Base-by-base conservation (phyloP, 140 eudicot species). In the Senecio squalidus region DNA sequence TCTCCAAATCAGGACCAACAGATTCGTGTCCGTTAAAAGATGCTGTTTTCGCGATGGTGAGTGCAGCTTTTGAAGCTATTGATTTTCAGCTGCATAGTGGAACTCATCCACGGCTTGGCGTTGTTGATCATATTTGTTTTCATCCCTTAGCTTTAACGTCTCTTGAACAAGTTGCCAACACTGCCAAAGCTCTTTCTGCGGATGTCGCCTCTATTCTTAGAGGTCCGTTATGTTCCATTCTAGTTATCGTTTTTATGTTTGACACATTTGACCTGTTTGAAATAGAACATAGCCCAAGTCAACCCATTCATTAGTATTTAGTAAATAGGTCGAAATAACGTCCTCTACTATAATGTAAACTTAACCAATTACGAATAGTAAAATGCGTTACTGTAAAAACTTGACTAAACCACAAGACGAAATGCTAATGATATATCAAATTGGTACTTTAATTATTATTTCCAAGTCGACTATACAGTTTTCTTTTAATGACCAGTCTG, bases 71-170 rank as follows among this genome's bases (percentile, higher is more conserved):
- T 22, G 84, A 77, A 54, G 58, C 78, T 71, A 71, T 92, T 75
- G 92, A 92, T 70, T 75, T 87, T 56, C 75, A 75, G 28, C 18
- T 9, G 63, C 98, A 92, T 64, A 39, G 73, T 46, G 98, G 98
- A 66, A 87, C 61, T 39, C 98, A 92, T 73, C 96, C 98, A 6
- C 76, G 98, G 43, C 92, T 92, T 63, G 98, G 98, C 47, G 96
- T 81, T 16, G 95, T 92, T 57, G 98, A 92, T 68, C 98, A 92
- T 61, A 71, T 87, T 1, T 92, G 98, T 60, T 92, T 92, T 57
- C 93, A 81, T 61, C 96, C 98, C 0, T 68, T 92, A 46, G 83
- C 47, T 59, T 57, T 65, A 2, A 16, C 83, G 47, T 77, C 86
- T 33, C 73, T 92, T 74, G 86, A 92, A 15, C 78, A 70, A 60